These are phyloP conservation scores for Suhomyces terraborum DNA, from an alignment of 1,139 yeast species.

Conservation along the genomic window DNA sequence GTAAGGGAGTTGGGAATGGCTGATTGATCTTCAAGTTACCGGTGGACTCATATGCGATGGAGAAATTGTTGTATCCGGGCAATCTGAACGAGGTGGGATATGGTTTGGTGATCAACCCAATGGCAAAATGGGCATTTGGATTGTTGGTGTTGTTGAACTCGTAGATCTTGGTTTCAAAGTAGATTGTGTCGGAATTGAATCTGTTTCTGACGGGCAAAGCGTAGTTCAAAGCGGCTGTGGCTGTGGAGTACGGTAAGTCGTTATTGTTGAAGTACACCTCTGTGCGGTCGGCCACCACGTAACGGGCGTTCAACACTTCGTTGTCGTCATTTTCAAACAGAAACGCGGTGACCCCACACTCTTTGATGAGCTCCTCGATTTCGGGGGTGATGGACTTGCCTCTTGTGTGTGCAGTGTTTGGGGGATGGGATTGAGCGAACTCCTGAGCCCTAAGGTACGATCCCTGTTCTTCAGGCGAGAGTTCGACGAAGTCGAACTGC, in stretches of 20 bases:
- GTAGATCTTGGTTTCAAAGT: constrained; percentile 69
- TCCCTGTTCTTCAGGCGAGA: constrained; percentile 48
- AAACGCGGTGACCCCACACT: constrained; percentile 45
- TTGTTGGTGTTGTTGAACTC: constrained; percentile 38
- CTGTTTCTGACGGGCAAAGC: constrained; percentile 65
- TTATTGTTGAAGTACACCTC: constrained; percentile 55
- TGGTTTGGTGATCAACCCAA: constrained; percentile 86
- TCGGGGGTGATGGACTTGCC: constrained; percentile 38
- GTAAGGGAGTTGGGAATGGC: constrained; percentile 60
- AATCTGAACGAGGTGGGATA: constrained; percentile 79
- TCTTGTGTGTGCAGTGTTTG: constrained; percentile 32
- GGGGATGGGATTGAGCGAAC: constrained; percentile 36
- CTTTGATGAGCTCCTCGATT: constrained; percentile 34
- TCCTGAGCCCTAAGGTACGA: constrained; percentile 40
- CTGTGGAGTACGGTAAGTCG: constrained; percentile 45
- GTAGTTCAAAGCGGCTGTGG: constrained; percentile 55
- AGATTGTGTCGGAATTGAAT: constrained; percentile 58
- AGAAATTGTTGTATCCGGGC: constrained; percentile 82
- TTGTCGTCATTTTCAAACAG: constrained; percentile 42
- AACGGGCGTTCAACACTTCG: constrained; percentile 34
- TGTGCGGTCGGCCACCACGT: constrained; percentile 60
- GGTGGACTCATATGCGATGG: constrained; percentile 84
- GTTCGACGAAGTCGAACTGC: constrained; percentile 38
- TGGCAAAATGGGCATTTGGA: constrained; percentile 57
- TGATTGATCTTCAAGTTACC: constrained; percentile 82